Evolutionary conservation across 2,329 filamentous ascomycete species (phyloP).

Genomic region (Colletotrichum sp.): DNA sequence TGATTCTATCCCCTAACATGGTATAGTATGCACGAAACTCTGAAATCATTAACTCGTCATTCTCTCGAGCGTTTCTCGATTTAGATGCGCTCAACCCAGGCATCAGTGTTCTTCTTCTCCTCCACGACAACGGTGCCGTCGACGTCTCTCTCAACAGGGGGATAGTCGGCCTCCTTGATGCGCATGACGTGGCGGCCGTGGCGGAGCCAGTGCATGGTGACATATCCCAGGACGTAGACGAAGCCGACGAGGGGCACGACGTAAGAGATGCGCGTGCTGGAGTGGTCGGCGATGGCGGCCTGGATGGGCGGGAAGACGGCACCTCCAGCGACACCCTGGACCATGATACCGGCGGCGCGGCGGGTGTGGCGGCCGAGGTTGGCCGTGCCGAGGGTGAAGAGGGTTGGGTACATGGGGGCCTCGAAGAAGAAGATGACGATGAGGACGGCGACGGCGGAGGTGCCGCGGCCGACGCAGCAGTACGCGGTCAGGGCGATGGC

Average conservation of each 20-base stretch:
- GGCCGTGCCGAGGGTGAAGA: slow-evolving; percentile 63
- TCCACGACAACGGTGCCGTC: not conserved
- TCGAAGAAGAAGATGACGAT: slow-evolving; percentile 62
- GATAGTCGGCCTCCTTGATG: slow-evolving; percentile 32
- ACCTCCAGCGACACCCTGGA: slow-evolving; percentile 60
- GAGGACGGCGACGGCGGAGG: slow-evolving; percentile 59
- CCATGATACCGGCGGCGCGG: slow-evolving; percentile 69
- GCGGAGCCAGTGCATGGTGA: slow-evolving; percentile 34
- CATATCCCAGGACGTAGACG: slow-evolving; percentile 38
- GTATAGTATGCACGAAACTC: not conserved
- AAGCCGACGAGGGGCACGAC: slow-evolving; percentile 48
- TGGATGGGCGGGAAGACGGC: slow-evolving; percentile 60
- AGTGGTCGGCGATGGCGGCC: slow-evolving; percentile 47
- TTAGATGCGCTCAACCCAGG: slow-evolving; percentile 7
- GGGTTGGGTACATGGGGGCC: slow-evolving; percentile 63
- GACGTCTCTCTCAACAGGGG: slow-evolving; percentile 14
- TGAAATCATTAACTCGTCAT: not conserved
- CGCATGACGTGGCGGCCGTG: slow-evolving; percentile 34
- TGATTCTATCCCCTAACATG: not conserved
- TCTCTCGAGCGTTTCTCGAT: not conserved
- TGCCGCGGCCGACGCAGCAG: slow-evolving; percentile 41
- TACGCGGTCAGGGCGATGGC: slow-evolving; percentile 43
- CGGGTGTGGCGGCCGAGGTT: slow-evolving; percentile 76
- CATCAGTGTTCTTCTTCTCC: slow-evolving; percentile 1
- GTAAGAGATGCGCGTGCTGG: slow-evolving; percentile 45